These are phyloP conservation scores for Lentinula novae-zelandiae DNA, from an alignment of 1,284 basidiomycete genomes.

Conservation along the genomic window DNA sequence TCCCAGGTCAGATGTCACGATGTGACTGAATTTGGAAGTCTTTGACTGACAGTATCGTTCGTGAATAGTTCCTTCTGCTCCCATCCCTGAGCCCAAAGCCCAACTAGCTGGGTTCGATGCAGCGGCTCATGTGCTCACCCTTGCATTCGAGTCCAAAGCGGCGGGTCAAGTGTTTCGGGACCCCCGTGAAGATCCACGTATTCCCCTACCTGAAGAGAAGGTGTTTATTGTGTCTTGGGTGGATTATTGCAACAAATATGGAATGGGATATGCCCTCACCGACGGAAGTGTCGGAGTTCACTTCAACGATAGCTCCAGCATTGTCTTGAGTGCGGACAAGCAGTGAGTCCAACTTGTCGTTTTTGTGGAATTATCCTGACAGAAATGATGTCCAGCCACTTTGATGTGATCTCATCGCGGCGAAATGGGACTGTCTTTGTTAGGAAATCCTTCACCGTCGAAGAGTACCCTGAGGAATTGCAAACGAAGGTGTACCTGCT, in stretches of 20 bases:
- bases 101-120: conserved; percentile 62
- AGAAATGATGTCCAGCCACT: conserved; percentile 50
- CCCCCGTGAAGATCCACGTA: conserved; percentile 47
- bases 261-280: conserved; percentile 95
- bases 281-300: conserved; percentile 94
- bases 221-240: conserved; percentile 98
- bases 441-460: conserved; percentile 63
- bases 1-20: conserved; percentile 14
- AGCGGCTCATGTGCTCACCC: conserved; percentile 59
- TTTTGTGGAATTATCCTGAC: neutral
- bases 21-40: neutral
- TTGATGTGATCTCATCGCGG: conserved; percentile 78
- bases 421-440: conserved; percentile 62
- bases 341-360: conserved; percentile 46
- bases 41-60: conserved; percentile 13
- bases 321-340: conserved; percentile 83
- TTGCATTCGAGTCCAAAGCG: conserved; percentile 67
- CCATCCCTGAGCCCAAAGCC: conserved; percentile 22
- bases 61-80: conserved; percentile 16
- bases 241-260: conserved; percentile 98
- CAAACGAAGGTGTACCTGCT: conserved; percentile 88
- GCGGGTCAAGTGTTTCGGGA: conserved; percentile 60
- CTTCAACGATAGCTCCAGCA: conserved; percentile 91
- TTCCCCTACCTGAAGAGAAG: conserved; percentile 64
- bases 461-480: conserved; percentile 70